Percentiles rank a stretch among this genome's conserved stretches.
Conservation (phyloP, 1,284 basidiomycete species). For the Moesziomyces parantarcticus region DNA sequence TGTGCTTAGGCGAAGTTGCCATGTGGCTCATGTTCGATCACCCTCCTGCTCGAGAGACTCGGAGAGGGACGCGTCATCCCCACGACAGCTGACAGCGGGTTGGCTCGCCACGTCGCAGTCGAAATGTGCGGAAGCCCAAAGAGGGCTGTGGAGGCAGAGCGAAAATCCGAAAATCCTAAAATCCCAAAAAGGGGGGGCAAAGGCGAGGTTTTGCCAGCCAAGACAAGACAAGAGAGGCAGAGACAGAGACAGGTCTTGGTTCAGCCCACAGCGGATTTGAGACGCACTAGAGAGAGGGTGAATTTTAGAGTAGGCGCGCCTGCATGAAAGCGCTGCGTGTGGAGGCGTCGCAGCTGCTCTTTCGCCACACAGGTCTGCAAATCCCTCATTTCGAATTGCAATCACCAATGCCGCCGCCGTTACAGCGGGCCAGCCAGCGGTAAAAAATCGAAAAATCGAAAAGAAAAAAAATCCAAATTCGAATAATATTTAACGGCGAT, state of each 20-base stretch:
- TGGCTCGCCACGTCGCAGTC: conserved; percentile 1
- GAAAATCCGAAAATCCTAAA: too few relatives aligned
- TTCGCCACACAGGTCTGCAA: too few relatives aligned
- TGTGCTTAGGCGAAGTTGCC: conserved; percentile 4
- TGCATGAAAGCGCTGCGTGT: background rate
- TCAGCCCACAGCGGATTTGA: too few relatives aligned
- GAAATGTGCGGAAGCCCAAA: conserved; percentile 12
- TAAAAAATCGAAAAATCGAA: too few relatives aligned
- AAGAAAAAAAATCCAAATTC: too few relatives aligned
- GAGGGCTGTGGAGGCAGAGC: conserved; percentile 3
- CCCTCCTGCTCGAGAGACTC: background rate
- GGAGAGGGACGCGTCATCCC: conserved; percentile 18
- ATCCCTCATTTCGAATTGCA: too few relatives aligned
- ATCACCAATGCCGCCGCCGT: too few relatives aligned
- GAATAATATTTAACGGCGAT: too few relatives aligned
- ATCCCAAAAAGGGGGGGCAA: background rate
- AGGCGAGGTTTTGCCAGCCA: conserved; percentile 1
- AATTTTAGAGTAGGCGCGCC: conserved; percentile 1
- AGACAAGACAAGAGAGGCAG: too few relatives aligned
- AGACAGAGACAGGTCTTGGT: too few relatives aligned
- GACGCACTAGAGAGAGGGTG: background rate
- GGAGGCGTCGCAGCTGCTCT: background rate
- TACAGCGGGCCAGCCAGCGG: too few relatives aligned
- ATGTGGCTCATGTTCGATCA: conserved; percentile 2
- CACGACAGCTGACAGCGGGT: background rate